Conservation (phyloP, 768 basidiomycete genomes). For the Strobilomyces dryophilus region DNA sequence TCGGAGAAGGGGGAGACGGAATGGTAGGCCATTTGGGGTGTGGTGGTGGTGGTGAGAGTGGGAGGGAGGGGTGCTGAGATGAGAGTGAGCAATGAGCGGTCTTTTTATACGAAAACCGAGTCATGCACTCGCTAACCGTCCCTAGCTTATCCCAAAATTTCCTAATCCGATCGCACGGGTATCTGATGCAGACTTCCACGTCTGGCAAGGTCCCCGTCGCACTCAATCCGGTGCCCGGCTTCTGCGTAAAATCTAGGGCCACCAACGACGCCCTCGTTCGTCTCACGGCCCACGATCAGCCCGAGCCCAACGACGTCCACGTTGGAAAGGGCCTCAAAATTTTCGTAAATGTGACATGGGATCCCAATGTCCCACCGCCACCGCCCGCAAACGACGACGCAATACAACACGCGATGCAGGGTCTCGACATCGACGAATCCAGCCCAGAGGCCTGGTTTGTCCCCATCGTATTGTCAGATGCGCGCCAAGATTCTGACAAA, state of each 20-base stretch:
- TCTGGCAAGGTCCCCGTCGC: slow-evolving; percentile 22
- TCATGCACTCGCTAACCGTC: background rate
- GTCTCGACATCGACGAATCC: slow-evolving; percentile 39
- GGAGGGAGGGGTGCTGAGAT: background rate
- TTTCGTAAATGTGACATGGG: slow-evolving; percentile 76
- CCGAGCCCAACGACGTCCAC: background rate
- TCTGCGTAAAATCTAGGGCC: slow-evolving; percentile 62
- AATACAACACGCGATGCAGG: slow-evolving; percentile 55
- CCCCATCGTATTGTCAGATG: slow-evolving; percentile 68
- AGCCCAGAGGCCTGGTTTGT: slow-evolving; percentile 52
- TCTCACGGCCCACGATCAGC: slow-evolving; percentile 8
- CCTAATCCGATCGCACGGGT: slow-evolving; percentile 11
- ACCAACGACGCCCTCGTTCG: slow-evolving; percentile 35
- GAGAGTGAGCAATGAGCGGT: background rate
- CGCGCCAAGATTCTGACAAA: slow-evolving; percentile 63
- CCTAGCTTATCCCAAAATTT: slow-evolving; percentile 1
- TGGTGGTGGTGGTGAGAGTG: background rate
- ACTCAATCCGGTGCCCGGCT: slow-evolving; percentile 61
- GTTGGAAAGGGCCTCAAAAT: slow-evolving; percentile 54
- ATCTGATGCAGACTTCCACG: slow-evolving; percentile 17
- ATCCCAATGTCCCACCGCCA: slow-evolving; percentile 62
- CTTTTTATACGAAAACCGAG: slow-evolving; percentile 29
- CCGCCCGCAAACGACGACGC: slow-evolving; percentile 55
- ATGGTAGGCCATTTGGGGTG: slow-evolving; percentile 25
- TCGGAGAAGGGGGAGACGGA: slow-evolving; percentile 61